Evolutionary conservation across 257 asterid genomes (phyloP), one percentile per base, ranked within the genome.

Genomic region (Ehretia macrophylla): DNA sequence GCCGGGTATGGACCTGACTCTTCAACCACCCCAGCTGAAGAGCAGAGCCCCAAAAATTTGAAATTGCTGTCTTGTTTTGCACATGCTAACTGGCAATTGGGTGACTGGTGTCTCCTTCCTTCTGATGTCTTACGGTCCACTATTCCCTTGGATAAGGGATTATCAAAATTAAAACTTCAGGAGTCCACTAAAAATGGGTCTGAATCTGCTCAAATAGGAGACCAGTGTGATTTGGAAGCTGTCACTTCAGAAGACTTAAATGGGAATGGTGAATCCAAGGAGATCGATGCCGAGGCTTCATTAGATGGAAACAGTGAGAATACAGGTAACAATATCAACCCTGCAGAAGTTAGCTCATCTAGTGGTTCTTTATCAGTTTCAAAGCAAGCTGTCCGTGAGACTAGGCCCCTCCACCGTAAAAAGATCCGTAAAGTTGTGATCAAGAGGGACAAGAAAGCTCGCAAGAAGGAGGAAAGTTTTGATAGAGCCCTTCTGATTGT

Each of bases 71-170:
- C 97, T 62, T 94, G 97, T 77, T 94, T 94, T 70, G 77, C 85
- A 5, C 96, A 89, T 82, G 82, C 96, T 62, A 85, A 72, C 71
- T 94, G 99, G 99, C 94, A 90, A 62, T 71, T 94, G 68, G 97
- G 99, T 67, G 97, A 94, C 71, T 94, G 99, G 97, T 94, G 99
- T 77, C 77, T 86, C 59, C 88, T 83, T 68, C 92, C 88, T 40
- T 69, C 85, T 48, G 59, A 78, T 20, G 35, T 17, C 13, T 76
- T 59, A 63, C 71, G 68, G 17, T 63, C 83, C 52, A 62, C 58
- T 66, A 32, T 67, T 6, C 58, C 63, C 39, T 59, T 72, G 59
- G 86, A 80, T 65, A 78, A 77, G 78, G 82, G 74, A 62, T 62
- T 72, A 52, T 49, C 74, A 42, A 81, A 76, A 69, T 57, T 67